Evolutionary conservation across 495 filamentous ascomycete genomes (phyloP).

Genomic region (Penicillium angulare): DNA sequence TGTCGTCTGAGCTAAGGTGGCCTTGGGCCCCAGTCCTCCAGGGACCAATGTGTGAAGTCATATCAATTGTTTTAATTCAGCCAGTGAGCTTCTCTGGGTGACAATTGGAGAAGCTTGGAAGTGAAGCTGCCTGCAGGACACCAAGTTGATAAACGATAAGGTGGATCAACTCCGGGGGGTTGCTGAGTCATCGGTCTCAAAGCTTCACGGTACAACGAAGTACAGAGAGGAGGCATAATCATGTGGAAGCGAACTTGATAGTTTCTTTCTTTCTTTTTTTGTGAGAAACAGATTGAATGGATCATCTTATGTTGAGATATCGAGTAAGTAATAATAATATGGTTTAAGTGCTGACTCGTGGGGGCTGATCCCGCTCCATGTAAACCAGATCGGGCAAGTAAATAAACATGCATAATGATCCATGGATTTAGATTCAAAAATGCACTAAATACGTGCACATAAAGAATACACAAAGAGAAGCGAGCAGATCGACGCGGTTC

Average conservation of each 20-base stretch:
- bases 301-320: no score
- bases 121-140: no score
- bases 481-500: no score
- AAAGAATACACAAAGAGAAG: no score
- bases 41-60: conserved; percentile 38
- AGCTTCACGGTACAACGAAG: conserved; percentile 23
- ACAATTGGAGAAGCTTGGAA: neutral
- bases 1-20: conserved; percentile 36
- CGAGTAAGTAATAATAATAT: no score
- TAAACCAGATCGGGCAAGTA: no score
- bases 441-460: no score
- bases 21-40: conserved; percentile 43
- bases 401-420: no score
- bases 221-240: conserved; percentile 1
- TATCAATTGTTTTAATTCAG: neutral
- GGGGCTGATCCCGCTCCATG: no score
- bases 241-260: neutral
- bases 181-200: conserved; percentile 28
- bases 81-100: neutral
- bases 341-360: no score
- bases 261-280: neutral
- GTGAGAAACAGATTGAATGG: neutral
- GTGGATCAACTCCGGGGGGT: conserved; percentile 12
- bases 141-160: neutral
- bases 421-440: no score